A percentile compares a stretch with the other conserved stretches of the same genome.
Evolutionary conservation across 805 yeast species (phyloP).

Genomic region (Starmerella floris): DNA sequence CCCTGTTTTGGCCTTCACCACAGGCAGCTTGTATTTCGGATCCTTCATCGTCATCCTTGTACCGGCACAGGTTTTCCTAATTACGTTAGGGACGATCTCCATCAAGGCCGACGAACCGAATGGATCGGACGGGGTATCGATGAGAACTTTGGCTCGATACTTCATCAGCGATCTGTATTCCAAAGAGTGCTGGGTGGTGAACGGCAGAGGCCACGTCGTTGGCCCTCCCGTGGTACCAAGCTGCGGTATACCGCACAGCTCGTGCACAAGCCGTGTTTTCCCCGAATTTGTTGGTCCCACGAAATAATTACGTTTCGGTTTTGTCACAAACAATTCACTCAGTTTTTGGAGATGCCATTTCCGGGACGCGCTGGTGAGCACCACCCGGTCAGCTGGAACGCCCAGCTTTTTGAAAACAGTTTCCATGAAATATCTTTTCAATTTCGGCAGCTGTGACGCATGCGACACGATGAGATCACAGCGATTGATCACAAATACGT

Average conservation of each 20-base stretch:
- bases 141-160: conserved; percentile 13
- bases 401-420: conserved; percentile 27
- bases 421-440: conserved; percentile 25
- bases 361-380: conserved; percentile 38
- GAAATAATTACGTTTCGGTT: conserved; percentile 26
- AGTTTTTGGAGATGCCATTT: conserved; percentile 41
- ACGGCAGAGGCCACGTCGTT: conserved; percentile 41
- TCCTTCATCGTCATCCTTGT: conserved; percentile 17
- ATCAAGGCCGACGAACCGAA: conserved; percentile 11
- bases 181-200: conserved; percentile 49
- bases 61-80: conserved; percentile 22
- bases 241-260: conserved; percentile 4
- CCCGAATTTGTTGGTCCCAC: conserved; percentile 91
- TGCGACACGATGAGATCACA: conserved; percentile 34
- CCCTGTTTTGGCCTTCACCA: conserved; percentile 24
- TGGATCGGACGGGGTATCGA: conserved; percentile 24
- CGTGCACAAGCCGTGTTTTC: conserved; percentile 52
- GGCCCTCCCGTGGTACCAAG: not conserved
- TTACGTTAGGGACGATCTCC: conserved; percentile 12
- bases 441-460: conserved; percentile 17
- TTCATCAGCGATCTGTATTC: conserved; percentile 29
- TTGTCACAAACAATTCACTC: conserved; percentile 27
- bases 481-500: conserved; percentile 30
- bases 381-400: conserved; percentile 33
- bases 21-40: conserved; percentile 19